Conservation (phyloP, 306 rosid species). For the Astragalus membranaceus region DNA sequence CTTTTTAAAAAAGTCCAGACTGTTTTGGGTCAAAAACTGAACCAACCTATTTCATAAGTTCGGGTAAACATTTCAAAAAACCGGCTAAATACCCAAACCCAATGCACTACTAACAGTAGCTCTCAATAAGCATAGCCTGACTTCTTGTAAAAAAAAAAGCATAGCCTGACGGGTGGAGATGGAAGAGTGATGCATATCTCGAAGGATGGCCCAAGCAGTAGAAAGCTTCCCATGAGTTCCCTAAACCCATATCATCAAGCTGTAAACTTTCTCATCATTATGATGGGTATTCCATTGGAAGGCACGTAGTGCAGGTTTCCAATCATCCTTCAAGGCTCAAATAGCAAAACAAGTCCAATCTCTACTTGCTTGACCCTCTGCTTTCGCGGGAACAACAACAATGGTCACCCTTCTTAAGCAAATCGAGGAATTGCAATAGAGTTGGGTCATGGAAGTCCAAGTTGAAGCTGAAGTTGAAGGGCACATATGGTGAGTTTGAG, state of each 20-base stretch:
- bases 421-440: slow-evolving; percentile 40
- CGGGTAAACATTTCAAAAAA: too few species aligned
- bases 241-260: slow-evolving; percentile 76
- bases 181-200: slow-evolving; percentile 58
- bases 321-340: slow-evolving; percentile 65
- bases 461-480: slow-evolving; percentile 29
- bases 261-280: slow-evolving; percentile 51
- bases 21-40: too few species aligned
- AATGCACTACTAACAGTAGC: too few species aligned
- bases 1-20: too few species aligned
- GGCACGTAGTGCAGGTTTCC: slow-evolving; percentile 54
- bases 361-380: slow-evolving; percentile 36
- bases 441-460: slow-evolving; percentile 20
- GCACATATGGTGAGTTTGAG: slow-evolving; percentile 18
- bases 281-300: slow-evolving; percentile 37
- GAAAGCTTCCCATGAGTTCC: slow-evolving; percentile 61
- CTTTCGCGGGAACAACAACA: slow-evolving; percentile 40
- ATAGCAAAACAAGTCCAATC: slow-evolving; percentile 45
- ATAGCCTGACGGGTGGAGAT: slow-evolving; percentile 55
- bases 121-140: too few species aligned
- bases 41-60: too few species aligned
- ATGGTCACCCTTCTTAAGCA: slow-evolving; percentile 26
- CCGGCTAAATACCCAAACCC: too few species aligned
- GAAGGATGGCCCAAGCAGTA: slow-evolving; percentile 73
- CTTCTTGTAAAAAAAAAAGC: too few species aligned